phyloP scores from a whole-genome alignment of 352 stramenopile genomes.

The Halophytophthora polymorphica region DNA sequence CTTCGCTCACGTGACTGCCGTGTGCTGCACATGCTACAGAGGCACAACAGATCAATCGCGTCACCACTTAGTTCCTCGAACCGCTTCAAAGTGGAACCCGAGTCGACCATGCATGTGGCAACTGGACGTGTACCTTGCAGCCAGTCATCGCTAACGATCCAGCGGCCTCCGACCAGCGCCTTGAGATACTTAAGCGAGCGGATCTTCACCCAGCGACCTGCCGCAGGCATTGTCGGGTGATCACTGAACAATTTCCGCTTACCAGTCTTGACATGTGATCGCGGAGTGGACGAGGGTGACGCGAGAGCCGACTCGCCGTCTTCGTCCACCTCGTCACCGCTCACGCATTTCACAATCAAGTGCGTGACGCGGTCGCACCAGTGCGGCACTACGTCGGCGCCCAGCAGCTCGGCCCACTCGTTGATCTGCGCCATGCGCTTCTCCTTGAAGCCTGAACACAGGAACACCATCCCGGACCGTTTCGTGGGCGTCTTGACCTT shows the following conservation, averaged over 20 bases:
- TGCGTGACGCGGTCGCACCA: constrained; percentile 73
- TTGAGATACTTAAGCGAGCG: constrained; percentile 87
- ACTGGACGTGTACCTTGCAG: constrained; percentile 39
- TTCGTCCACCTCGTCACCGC: constrained; percentile 25
- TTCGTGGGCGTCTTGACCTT: constrained; percentile 10
- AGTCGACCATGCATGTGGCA: background rate
- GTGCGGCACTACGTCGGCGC: constrained; percentile 41
- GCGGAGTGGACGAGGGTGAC: constrained; percentile 10
- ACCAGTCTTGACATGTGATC: constrained; percentile 7
- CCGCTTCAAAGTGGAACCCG: too few relatives aligned
- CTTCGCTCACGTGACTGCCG: constrained; percentile 39
- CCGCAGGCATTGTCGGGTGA: constrained; percentile 8
- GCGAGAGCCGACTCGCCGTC: too few relatives aligned
- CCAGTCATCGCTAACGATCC: constrained; percentile 85
- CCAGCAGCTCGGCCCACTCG: constrained; percentile 37
- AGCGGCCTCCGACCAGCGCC: constrained; percentile 68
- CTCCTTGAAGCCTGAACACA: constrained; percentile 58
- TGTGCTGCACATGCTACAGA: constrained; percentile 38
- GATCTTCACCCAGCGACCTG: constrained; percentile 75
- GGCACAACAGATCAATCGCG: background rate
- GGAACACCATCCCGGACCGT: constrained; percentile 43
- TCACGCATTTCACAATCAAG: constrained; percentile 79
- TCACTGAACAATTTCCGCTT: constrained; percentile 58
- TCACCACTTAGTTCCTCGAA: background rate
- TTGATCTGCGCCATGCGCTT: constrained; percentile 38